Conservation (phyloP, 164 flowering plant species). For the Piper betle region DNA sequence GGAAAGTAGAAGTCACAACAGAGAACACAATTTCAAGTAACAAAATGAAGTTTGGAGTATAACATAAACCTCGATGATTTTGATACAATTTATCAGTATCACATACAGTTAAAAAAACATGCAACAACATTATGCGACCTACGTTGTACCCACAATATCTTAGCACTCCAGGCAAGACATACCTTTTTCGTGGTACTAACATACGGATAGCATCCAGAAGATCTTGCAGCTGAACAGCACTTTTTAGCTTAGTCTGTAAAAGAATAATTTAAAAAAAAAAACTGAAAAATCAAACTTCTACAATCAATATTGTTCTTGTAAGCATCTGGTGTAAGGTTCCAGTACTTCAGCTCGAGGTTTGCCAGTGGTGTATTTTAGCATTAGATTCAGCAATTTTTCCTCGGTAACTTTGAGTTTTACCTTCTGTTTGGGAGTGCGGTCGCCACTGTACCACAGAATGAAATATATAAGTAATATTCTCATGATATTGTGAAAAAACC, state of each 20-base stretch:
- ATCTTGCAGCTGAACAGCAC: slow-evolving; percentile 98
- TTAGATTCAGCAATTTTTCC: slow-evolving; percentile 82
- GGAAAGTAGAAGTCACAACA: too few relatives aligned
- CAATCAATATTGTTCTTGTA: background rate
- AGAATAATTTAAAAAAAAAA: background rate
- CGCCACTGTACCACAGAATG: slow-evolving; percentile 50
- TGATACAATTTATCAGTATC: background rate
- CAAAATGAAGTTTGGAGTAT: background rate
- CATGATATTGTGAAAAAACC: too few relatives aligned
- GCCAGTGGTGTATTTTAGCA: slow-evolving; percentile 94
- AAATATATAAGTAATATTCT: background rate
- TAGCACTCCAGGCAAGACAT: slow-evolving; percentile 2
- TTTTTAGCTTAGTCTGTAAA: slow-evolving; percentile 90
- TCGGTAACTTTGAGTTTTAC: slow-evolving; percentile 96
- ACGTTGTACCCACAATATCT: background rate
- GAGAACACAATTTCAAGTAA: background rate
- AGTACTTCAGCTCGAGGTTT: slow-evolving; percentile 82
- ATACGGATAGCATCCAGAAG: slow-evolving; percentile 92
- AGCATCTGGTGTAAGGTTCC: background rate
- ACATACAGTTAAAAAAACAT: background rate
- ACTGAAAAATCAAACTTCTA: background rate
- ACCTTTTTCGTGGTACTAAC: slow-evolving; percentile 92
- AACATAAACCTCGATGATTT: background rate
- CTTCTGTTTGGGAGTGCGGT: slow-evolving; percentile 98
- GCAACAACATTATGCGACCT: background rate